Conservation (phyloP, 495 filamentous ascomycete species). For the Xylaria sp. region DNA sequence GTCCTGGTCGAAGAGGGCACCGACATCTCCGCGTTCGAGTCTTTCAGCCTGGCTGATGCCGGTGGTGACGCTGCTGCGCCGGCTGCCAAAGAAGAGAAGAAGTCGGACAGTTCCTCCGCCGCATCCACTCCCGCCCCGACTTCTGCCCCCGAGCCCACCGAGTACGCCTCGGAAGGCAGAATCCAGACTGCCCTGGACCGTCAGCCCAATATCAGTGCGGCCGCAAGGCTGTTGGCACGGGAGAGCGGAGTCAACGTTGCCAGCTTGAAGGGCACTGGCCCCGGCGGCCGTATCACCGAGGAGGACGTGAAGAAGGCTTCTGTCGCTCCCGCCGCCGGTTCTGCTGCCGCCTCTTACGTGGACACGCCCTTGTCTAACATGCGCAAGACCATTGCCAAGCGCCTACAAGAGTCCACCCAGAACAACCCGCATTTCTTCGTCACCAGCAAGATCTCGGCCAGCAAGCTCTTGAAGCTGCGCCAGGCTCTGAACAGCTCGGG, state of each 20-base stretch:
- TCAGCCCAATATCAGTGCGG: conserved; percentile 71
- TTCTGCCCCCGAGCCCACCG: conserved; percentile 65
- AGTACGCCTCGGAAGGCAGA: conserved; percentile 77
- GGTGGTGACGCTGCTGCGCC: conserved; percentile 77
- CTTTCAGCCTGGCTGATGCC: conserved; percentile 87
- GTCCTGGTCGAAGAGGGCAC: conserved; percentile 89
- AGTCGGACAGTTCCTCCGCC: conserved; percentile 63
- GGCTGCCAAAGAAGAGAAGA: conserved; percentile 65
- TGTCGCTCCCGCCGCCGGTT: conserved; percentile 52
- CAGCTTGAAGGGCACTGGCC: conserved; percentile 85
- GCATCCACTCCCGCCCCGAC: conserved; percentile 66
- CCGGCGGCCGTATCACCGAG: conserved; percentile 87
- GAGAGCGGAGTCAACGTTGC: conserved; percentile 85
- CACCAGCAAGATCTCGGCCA: conserved; percentile 82
- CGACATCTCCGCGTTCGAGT: conserved; percentile 85
- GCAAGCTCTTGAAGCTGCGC: conserved; percentile 94
- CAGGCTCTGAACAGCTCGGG: conserved; percentile 87
- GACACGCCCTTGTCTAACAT: conserved; percentile 88
- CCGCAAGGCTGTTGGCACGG: conserved; percentile 80
- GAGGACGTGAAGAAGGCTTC: conserved; percentile 85
- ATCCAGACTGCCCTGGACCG: conserved; percentile 86
- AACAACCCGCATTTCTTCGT: conserved; percentile 99
- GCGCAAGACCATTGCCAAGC: conserved; percentile 96
- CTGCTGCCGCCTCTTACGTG: conserved; percentile 72
- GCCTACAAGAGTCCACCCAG: conserved; percentile 85